Conservation (phyloP, 2,329 filamentous ascomycete species). For the Ceratocystis smalleyi region DNA sequence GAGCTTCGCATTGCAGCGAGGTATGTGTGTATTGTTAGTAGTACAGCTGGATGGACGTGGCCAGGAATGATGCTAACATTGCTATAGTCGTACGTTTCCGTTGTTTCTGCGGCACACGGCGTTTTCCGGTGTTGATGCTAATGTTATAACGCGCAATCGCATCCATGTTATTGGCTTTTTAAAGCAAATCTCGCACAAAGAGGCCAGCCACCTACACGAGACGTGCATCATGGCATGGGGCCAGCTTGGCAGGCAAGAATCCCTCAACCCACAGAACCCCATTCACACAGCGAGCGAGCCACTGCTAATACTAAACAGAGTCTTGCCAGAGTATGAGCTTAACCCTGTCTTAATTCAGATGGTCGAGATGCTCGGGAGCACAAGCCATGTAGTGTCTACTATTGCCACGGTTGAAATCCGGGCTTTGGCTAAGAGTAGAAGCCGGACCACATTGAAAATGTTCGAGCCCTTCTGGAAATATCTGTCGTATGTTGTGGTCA, state of each 20-base stretch:
- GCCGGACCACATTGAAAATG: constrained; percentile 48
- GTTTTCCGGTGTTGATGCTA: constrained; percentile 19
- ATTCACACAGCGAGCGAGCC: constrained; percentile 3
- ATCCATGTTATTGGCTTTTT: constrained; percentile 51
- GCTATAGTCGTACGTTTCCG: constrained; percentile 43
- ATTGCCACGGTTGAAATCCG: constrained; percentile 72
- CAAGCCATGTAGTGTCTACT: constrained; percentile 62
- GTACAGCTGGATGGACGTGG: not conserved
- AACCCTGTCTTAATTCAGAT: constrained; percentile 73
- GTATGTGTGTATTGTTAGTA: constrained; percentile 27
- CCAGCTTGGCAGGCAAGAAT: constrained; percentile 55
- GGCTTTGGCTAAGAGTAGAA: constrained; percentile 51
- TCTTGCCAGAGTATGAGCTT: constrained; percentile 65
- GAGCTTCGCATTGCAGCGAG: constrained; percentile 74
- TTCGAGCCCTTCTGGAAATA: constrained; percentile 82
- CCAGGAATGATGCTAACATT: constrained; percentile 14
- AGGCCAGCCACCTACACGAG: constrained; percentile 55
- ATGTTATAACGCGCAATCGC: constrained; percentile 12
- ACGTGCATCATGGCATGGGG: constrained; percentile 75
- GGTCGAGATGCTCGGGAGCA: constrained; percentile 72
- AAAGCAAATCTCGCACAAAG: constrained; percentile 54
- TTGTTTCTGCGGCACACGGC: constrained; percentile 39
- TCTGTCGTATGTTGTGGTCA: constrained; percentile 66
- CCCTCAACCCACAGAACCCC: not conserved
- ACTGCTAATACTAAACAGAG: constrained; percentile 27